Conservation (phyloP, 495 filamentous ascomycete genomes). For the Glonium stellatum region DNA sequence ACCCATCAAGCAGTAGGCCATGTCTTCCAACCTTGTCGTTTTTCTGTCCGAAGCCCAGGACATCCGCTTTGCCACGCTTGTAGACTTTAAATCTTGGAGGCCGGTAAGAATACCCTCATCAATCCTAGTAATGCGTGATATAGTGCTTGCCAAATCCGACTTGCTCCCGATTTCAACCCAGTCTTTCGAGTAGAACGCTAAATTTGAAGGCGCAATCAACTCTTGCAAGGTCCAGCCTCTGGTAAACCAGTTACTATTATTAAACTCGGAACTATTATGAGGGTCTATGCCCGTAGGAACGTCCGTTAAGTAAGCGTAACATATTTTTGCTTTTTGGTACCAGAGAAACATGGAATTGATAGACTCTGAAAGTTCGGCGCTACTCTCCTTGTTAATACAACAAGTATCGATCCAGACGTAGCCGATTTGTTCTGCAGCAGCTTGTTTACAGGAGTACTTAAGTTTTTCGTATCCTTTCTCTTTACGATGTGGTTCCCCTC, state of each 20-base stretch:
- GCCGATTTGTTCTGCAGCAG: not conserved
- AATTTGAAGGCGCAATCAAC: slow-evolving; percentile 15
- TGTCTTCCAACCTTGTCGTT: slow-evolving; percentile 18
- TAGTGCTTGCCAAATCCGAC: not conserved
- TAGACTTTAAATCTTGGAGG: not conserved
- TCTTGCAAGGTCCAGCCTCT: slow-evolving; percentile 27
- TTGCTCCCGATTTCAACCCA: slow-evolving; percentile 14
- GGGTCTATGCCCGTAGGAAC: not conserved
- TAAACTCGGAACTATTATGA: not conserved
- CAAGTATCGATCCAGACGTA: slow-evolving; percentile 21
- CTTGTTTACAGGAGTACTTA: not conserved
- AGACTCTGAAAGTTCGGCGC: slow-evolving; percentile 37
- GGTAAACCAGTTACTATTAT: slow-evolving; percentile 20
- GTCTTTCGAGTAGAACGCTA: slow-evolving; percentile 9
- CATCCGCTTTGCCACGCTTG: slow-evolving; percentile 12
- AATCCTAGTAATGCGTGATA: slow-evolving; percentile 14
- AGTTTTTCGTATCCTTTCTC: slow-evolving; percentile 5
- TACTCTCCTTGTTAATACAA: slow-evolving; percentile 27
- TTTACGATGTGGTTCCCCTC: too few species aligned
- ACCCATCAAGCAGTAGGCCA: slow-evolving; percentile 23
- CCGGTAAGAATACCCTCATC: not conserved
- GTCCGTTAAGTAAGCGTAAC: slow-evolving; percentile 15
- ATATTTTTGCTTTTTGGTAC: slow-evolving; percentile 13
- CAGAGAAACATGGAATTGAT: slow-evolving; percentile 42
- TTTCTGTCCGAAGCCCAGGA: slow-evolving; percentile 15